These are phyloP conservation scores for Clitoria ternatea DNA, from an alignment of 306 rosid genomes.

Conservation along the genomic window DNA sequence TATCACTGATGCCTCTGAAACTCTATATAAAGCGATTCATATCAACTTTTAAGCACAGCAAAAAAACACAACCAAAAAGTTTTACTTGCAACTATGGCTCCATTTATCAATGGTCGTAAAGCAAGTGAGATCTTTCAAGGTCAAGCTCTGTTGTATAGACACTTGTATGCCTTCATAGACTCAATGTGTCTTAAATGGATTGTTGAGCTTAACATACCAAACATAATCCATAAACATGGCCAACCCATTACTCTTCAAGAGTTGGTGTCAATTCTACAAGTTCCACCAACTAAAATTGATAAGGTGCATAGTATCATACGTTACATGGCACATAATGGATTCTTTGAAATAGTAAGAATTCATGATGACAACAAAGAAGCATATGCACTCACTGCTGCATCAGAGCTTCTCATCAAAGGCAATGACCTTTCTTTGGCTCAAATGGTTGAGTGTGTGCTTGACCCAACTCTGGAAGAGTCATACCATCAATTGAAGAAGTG, in stretches of 20 bases:
- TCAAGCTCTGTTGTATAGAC: slow-evolving; percentile 7
- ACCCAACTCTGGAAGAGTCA: background rate
- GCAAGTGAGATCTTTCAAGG: slow-evolving; percentile 2
- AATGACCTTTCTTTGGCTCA: background rate
- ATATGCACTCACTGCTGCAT: slow-evolving; percentile 24
- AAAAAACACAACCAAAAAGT: too few species aligned
- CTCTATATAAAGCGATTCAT: too few species aligned
- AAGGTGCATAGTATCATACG: slow-evolving; percentile 25
- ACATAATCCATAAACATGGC: slow-evolving; percentile 16
- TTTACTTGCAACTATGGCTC: background rate
- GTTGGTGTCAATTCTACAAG: slow-evolving; percentile 29
- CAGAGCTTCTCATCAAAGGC: slow-evolving; percentile 2
- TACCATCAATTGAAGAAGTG: slow-evolving; percentile 22
- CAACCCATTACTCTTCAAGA: slow-evolving; percentile 28
- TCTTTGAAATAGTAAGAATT: background rate
- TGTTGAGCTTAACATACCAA: slow-evolving; percentile 10
- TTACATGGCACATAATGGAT: slow-evolving; percentile 20
- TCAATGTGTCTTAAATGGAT: slow-evolving; percentile 10
- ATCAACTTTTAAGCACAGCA: too few species aligned
- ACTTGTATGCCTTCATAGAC: background rate
- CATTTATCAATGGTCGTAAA: background rate
- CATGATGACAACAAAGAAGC: slow-evolving; percentile 21
- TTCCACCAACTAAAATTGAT: slow-evolving; percentile 17
- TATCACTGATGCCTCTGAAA: too few species aligned
- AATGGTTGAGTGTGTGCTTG: background rate